Evolutionary conservation across 305 asterid species (phyloP), one percentile per base, ranked within the genome.

Genomic region (Fraxinus baroniana): DNA sequence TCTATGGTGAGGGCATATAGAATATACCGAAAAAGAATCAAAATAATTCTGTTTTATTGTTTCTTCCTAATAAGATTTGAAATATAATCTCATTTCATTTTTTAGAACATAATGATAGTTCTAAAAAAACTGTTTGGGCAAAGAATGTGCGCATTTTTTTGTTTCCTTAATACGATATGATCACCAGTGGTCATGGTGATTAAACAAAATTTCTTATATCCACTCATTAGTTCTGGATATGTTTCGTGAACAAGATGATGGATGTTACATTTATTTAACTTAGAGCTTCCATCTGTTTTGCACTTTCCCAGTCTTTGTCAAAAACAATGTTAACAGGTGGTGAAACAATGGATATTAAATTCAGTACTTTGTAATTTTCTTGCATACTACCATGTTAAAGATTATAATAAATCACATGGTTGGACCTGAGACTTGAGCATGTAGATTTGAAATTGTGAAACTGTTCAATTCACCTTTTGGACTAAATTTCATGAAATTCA

Each of bases 201-300:
- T 18, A 46, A 30, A 78, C n/a, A 35, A 24, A 33, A 15, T 75
- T 35, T 78, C 55, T 77, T 77, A 20, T 77, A 5, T 22, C 57
- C 81, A 32, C 71, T 78, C 76, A 71, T 20, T 39, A 70, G 81
- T 44, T 57, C 28, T 73, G 3, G 52, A 80, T 24, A 82, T 77
- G 74, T 76, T 3, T 46, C 12, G 17, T 76, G 78, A 71, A 26
- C 82, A 73, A 75, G 73, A 36, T 30, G 81, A 37, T 55, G 46
- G 75, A 30, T 55, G 76, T n/a, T 46, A 15, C 20, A 24, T 77
- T 44, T 49, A 82, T 71, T 62, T 78, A 64, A 41, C 71, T 73
- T 79, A 4, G 24, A 17, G 71, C 64, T 71, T 79, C 70, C 81
- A 71, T 28, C 77, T 76, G 75, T 82, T 83, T 79, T 77, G 72